Base-by-base conservation (phyloP, 139 green algal species). In the Choricystis sp. region DNA sequence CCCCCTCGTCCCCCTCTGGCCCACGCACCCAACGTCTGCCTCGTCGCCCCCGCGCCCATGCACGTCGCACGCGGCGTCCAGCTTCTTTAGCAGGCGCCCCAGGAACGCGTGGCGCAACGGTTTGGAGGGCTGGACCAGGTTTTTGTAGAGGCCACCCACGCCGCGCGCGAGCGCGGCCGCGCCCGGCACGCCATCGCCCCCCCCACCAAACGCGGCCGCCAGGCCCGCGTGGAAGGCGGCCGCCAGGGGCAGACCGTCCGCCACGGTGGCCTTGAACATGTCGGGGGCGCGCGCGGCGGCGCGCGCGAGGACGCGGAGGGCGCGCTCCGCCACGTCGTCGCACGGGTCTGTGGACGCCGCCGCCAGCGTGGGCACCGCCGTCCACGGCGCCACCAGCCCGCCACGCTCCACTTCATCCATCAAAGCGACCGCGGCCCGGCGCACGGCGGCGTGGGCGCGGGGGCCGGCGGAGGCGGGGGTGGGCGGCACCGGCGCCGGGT, bases 311-410 rank as follows among this genome's bases (percentile, higher is more conserved):
- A 76, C 29, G 25, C 30, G 30, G 49, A 83, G 60, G 1, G 77
- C 75, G 2, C 57, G 31, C 1, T 31, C 31, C 2, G 56, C 29
- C 2, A 83, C 57, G 1, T 83, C 75, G 26, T 59, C 67, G 23
- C 63, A 49, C 20, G 73, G 72, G 69, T 92, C 85, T 3, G 75
- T 85, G 29, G 69, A 65, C 31, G 87, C 72, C 5, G 79, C 75
- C 22, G 83, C 64, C 4, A 92, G 74, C 2, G 76, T 66, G 1
- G 79, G 64, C 2, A 89, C 66, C 2, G 80, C 73, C 29, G 68
- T 79, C 81, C 80, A 92, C 31, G 85, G 85, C 4, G 76, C 78
- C 29, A 87, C 75, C 64, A 91, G 71, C n/a, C 85, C 85, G 29
- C 77, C 74, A 3, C 72, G 69, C 63, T 31, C 4, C 2, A 88